These are phyloP conservation scores for Brassica carinata DNA, from an alignment of 345 rosid genomes.

Conservation along the genomic window DNA sequence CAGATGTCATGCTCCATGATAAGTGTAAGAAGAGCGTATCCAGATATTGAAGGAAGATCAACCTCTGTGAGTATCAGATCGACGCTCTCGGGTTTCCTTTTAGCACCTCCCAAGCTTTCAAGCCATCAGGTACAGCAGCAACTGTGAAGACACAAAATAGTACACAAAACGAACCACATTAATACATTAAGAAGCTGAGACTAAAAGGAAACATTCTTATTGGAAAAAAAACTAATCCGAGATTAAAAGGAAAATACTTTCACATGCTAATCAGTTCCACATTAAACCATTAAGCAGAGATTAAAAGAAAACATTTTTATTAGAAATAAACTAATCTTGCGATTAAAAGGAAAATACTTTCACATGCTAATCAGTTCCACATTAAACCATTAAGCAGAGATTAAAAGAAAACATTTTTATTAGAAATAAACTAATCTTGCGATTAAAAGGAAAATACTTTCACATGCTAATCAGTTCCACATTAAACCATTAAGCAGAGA, in stretches of 20 bases:
- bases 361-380: neutral
- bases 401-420: no score
- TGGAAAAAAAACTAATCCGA: neutral
- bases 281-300: neutral
- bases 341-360: neutral
- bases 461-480: no score
- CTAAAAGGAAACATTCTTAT: neutral
- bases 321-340: neutral
- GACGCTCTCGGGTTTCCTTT: constrained; percentile 57
- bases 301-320: no score
- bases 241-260: neutral
- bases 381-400: no score
- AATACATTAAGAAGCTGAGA: neutral
- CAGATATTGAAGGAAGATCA: constrained; percentile 86
- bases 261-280: neutral
- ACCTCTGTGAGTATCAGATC: constrained; percentile 92
- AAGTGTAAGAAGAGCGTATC: constrained; percentile 79
- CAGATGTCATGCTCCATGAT: constrained; percentile 89
- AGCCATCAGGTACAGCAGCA: constrained; percentile 79
- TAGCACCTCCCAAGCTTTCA: constrained; percentile 90
- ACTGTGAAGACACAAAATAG: constrained; percentile 47
- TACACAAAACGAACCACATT: neutral
- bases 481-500: no score
- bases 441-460: no score
- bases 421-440: no score